phyloP scores from a whole-genome alignment of 495 filamentous ascomycete species.

The Neurospora intermedia region DNA sequence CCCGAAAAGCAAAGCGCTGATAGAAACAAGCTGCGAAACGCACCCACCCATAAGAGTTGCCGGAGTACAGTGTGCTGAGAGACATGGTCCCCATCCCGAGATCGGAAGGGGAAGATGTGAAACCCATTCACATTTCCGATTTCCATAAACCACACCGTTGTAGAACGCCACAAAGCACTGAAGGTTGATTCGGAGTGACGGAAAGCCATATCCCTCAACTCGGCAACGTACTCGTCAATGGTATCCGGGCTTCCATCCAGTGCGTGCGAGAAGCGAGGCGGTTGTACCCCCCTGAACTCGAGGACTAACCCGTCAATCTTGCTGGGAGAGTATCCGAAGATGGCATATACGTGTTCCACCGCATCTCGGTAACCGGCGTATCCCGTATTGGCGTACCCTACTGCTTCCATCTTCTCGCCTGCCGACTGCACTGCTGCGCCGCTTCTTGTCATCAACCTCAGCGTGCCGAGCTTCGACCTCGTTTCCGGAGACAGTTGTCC shows the following conservation, averaged over 20 bases:
- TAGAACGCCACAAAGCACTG: not conserved
- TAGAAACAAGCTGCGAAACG: not conserved
- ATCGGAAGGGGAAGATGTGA: not conserved
- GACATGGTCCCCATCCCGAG: not conserved
- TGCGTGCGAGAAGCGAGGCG: not conserved
- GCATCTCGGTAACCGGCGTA: not conserved
- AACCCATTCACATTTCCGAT: not conserved
- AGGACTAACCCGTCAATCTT: not conserved
- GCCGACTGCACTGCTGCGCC: not conserved
- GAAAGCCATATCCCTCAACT: not conserved
- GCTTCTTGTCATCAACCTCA: not conserved
- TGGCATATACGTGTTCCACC: not conserved
- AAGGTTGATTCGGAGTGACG: not conserved
- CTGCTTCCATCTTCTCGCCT: not conserved
- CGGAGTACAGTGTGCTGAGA: not conserved
- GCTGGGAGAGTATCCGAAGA: not conserved
- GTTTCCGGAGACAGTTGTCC: not conserved
- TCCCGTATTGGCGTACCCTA: not conserved
- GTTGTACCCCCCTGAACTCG: not conserved
- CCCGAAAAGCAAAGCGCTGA: not conserved
- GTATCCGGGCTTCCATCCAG: not conserved
- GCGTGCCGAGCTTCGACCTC: not conserved
- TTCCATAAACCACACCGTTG: slow-evolving; percentile 2
- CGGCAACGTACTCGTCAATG: not conserved
- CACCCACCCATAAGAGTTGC: not conserved